These are phyloP conservation scores for Neckera pumila DNA, from an alignment of 225 moss, liverwort and hornwort species.

Conservation along the genomic window DNA sequence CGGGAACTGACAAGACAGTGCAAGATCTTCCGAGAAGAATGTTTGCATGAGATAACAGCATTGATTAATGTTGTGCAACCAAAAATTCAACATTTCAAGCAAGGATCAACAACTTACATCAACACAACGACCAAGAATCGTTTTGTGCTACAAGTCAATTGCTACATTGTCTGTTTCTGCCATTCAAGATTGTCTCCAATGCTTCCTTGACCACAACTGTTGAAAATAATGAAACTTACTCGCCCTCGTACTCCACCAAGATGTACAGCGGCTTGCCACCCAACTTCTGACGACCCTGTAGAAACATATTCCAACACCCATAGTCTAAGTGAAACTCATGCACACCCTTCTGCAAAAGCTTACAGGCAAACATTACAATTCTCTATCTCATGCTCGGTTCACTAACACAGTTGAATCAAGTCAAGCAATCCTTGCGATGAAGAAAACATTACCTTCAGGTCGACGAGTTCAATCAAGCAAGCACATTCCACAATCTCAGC, in stretches of 20 bases:
- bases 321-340: not conserved
- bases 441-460: slow-evolving; percentile 49
- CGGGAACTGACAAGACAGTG: not conserved
- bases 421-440: not conserved
- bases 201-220: not conserved
- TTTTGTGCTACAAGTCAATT: not conserved
- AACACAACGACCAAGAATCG: not conserved
- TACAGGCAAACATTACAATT: not conserved
- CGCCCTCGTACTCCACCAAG: slow-evolving; percentile 77
- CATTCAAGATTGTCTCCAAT: not conserved
- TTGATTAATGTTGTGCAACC: not conserved
- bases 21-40: not conserved
- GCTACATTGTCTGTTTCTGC: not conserved
- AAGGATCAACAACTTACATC: not conserved
- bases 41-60: not conserved
- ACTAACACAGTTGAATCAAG: not conserved
- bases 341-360: not conserved
- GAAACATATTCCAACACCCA: not conserved
- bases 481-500: slow-evolving; percentile 83
- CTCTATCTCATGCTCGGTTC: not conserved
- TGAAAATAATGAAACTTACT: slow-evolving; percentile 11
- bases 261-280: slow-evolving; percentile 59
- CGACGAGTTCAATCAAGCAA: slow-evolving; percentile 75
- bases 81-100: not conserved
- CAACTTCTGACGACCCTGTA: slow-evolving; percentile 81